Conservation (phyloP, 495 filamentous ascomycete genomes). For the Talaromyces borbonicus region DNA sequence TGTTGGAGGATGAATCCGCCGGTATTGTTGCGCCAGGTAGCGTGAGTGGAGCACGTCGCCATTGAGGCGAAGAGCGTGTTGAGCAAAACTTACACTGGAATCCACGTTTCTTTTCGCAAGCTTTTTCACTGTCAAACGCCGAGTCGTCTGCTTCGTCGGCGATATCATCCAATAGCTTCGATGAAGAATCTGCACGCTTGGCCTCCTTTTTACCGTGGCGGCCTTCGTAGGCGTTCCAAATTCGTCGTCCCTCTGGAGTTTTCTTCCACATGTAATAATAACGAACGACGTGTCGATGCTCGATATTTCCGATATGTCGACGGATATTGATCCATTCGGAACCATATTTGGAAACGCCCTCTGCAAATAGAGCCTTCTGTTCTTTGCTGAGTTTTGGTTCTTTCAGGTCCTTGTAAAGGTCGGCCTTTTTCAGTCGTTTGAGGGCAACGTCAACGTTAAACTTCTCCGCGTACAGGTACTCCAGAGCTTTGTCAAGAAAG, state of each 20-base stretch:
- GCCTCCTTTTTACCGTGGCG: slow-evolving; percentile 83
- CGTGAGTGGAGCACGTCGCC: slow-evolving; percentile 78
- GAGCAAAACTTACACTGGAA: slow-evolving; percentile 95
- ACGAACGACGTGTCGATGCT: slow-evolving; percentile 68
- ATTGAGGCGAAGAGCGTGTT: slow-evolving; percentile 71
- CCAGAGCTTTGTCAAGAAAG: slow-evolving; percentile 75
- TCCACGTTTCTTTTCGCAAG: slow-evolving; percentile 59
- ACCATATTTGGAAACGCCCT: slow-evolving; percentile 82
- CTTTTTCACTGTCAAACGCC: slow-evolving; percentile 89
- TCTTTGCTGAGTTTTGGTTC: slow-evolving; percentile 72
- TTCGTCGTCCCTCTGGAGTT: slow-evolving; percentile 66
- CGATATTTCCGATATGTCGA: slow-evolving; percentile 67
- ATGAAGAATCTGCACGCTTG: slow-evolving; percentile 42
- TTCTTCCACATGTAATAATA: slow-evolving; percentile 99
- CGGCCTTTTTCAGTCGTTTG: slow-evolving; percentile 52
- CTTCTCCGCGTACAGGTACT: slow-evolving; percentile 58
- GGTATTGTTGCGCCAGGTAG: slow-evolving; percentile 59
- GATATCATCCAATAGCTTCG: slow-evolving; percentile 80
- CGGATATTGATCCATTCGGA: slow-evolving; percentile 80
- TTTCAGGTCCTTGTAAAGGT: slow-evolving; percentile 67
- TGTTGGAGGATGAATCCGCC: slow-evolving; percentile 55
- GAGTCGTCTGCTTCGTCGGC: slow-evolving; percentile 93
- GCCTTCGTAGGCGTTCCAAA: slow-evolving; percentile 84
- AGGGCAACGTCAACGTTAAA: slow-evolving; percentile 68
- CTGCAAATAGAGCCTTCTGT: slow-evolving; percentile 83